Base-by-base conservation (phyloP, 345 rosid species). In the Geranium brycei region DNA sequence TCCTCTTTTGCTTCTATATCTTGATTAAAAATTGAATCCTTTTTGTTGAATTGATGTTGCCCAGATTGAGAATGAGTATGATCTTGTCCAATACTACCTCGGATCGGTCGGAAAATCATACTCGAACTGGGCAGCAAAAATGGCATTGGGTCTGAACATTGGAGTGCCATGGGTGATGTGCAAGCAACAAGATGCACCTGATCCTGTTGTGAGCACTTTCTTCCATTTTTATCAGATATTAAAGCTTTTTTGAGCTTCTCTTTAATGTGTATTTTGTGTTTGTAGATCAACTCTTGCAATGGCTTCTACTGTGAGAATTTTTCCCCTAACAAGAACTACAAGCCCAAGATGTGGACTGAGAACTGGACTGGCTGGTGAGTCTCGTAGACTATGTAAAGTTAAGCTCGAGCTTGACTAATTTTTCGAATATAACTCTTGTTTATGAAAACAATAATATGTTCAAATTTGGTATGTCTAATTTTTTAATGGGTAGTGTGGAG, bases 111-210 rank as follows among this genome's bases (percentile, higher is more conserved):
- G 70, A 3, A 31, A 61, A 40, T 58, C 69, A 5, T 80, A 80
- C 66, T 61, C 77, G 13, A 72, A 75, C 23, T 78, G 84, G 84
- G 84, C 84, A 30, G 81, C 81, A 4, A 60, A 67, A 17, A 77
- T 77, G 84, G 84, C 84, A 5, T 74, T 80, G 57, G 72, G 74
- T 15, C 79, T 80, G 3, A 74, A 69, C 40, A 78, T 81, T 8
- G 84, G 81, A 31, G 84, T 80, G 17, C 84, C 84, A 28, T 80
- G 84, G 84, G 75, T 80, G 17, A 80, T 80, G 84, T 80, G 81
- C 80, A 80, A 80, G 72, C 80, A 80, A 75, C 76, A 80, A 1
- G 81, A 80, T 60, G 81, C 81, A 11, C 84, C 84, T 59, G 79
- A 80, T 65, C 81, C 81, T 18, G 69, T 80, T 32, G 74, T 71